phyloP scores from a whole-genome alignment of 768 basidiomycete species.

The Steccherinum ochraceum region DNA sequence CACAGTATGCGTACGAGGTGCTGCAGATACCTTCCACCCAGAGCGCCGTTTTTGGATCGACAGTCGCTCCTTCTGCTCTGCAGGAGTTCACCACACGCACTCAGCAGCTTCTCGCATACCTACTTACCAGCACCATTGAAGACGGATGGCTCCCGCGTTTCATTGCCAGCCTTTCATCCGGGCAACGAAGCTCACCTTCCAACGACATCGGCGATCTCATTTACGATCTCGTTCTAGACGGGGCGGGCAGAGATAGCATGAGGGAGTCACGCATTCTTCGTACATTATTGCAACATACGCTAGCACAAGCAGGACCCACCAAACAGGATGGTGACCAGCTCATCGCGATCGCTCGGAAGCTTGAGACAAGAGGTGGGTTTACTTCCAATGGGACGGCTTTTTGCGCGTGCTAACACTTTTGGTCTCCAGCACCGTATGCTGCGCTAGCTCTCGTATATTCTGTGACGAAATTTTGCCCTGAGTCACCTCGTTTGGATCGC shows the following conservation, averaged over 20 bases:
- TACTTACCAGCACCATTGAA: constrained; percentile 43
- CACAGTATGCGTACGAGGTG: constrained; percentile 57
- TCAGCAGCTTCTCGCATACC: constrained; percentile 55
- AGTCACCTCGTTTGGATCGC: constrained; percentile 66
- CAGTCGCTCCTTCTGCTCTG: constrained; percentile 29
- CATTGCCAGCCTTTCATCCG: constrained; percentile 28
- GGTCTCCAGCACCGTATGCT: constrained; percentile 59
- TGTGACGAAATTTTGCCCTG: constrained; percentile 55
- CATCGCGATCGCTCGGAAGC: constrained; percentile 59
- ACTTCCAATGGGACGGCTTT: too few species aligned
- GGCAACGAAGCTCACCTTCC: constrained; percentile 13
- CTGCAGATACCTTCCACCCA: constrained; percentile 42
- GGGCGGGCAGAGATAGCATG: constrained; percentile 35
- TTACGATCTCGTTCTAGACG: constrained; percentile 24
- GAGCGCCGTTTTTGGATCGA: constrained; percentile 42
- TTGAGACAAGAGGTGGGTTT: constrained; percentile 55
- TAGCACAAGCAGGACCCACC: constrained; percentile 43
- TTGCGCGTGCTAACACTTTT: too few species aligned
- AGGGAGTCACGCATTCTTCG: constrained; percentile 57
- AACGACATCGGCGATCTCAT: constrained; percentile 27
- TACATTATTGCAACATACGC: constrained; percentile 50
- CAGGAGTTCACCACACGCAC: constrained; percentile 38
- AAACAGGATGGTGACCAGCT: constrained; percentile 70
- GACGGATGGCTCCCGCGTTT: constrained; percentile 46
- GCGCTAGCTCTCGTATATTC: constrained; percentile 61